Evolutionary conservation across 345 rosid species (phyloP).

Genomic region (Dipteronia sinensis): DNA sequence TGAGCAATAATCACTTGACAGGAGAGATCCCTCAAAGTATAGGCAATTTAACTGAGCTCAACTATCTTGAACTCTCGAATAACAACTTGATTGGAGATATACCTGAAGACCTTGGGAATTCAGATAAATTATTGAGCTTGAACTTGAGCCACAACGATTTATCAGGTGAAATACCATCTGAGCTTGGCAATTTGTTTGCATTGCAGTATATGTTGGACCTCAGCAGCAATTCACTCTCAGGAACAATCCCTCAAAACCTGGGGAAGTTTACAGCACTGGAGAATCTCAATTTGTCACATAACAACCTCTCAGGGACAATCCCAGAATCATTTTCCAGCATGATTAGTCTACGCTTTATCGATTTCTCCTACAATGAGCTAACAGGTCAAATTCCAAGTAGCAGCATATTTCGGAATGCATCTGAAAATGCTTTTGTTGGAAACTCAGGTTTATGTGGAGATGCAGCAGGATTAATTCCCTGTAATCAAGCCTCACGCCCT

Average conservation of each 20-base stretch:
- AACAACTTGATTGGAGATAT: constrained; percentile 46
- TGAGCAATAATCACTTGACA: constrained; percentile 53
- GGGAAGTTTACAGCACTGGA: constrained; percentile 44
- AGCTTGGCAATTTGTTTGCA: constrained; percentile 41
- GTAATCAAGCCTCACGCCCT: constrained; percentile 17
- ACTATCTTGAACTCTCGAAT: constrained; percentile 48
- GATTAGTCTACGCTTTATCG: constrained; percentile 46
- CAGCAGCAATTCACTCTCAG: constrained; percentile 67
- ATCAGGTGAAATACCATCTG: constrained; percentile 48
- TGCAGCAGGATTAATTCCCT: constrained; percentile 41
- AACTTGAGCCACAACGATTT: constrained; percentile 60
- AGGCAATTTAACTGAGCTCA: constrained; percentile 35
- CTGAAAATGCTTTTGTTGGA: constrained; percentile 40
- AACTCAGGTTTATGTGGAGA: constrained; percentile 70
- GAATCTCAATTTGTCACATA: constrained; percentile 57
- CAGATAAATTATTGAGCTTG: constrained; percentile 41
- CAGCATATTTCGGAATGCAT: constrained; percentile 43
- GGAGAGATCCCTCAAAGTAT: constrained; percentile 46
- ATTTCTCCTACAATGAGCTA: constrained; percentile 61
- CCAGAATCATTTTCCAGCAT: constrained; percentile 49
- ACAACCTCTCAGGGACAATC: constrained; percentile 53
- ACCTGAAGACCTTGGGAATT: constrained; percentile 43
- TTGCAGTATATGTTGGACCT: constrained; percentile 55
- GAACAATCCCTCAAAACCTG: constrained; percentile 48
- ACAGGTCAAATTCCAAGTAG: constrained; percentile 51